Conservation (phyloP, 2,329 filamentous ascomycete species). For the Venturia asperata region DNA sequence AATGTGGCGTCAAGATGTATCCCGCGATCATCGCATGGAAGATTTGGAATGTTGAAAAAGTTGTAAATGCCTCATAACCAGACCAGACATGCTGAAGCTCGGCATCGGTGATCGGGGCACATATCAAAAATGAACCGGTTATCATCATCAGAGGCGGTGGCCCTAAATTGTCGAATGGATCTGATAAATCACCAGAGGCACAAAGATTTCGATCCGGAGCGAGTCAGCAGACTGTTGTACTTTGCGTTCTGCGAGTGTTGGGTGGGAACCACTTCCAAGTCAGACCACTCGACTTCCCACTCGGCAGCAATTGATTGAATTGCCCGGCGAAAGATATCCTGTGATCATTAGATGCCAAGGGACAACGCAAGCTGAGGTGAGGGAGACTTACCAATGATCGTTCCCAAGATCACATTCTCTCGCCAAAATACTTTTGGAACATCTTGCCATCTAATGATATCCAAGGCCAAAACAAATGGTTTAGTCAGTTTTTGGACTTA, state of each 20-base stretch:
- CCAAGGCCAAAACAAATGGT: too few species aligned
- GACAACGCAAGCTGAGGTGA: not conserved
- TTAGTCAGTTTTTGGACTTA: too few species aligned
- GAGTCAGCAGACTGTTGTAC: not conserved
- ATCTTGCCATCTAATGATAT: too few species aligned
- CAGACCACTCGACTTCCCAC: not conserved
- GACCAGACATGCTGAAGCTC: not conserved
- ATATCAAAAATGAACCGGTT: not conserved
- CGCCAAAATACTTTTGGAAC: not conserved
- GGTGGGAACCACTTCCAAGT: not conserved
- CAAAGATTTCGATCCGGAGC: not conserved
- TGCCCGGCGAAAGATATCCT: not conserved
- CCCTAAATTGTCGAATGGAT: not conserved
- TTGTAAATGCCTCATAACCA: not conserved
- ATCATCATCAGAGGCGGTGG: not conserved
- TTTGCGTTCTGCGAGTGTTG: not conserved
- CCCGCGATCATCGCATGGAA: too few species aligned
- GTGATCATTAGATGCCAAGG: not conserved
- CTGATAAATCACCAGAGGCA: not conserved
- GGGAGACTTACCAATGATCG: not conserved
- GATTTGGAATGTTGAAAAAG: not conserved
- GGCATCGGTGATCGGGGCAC: not conserved
- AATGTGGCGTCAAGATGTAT: too few species aligned
- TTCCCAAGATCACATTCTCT: not conserved
- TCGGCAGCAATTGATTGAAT: not conserved